These are phyloP conservation scores for Phytophthora cryptogea DNA, from an alignment of 352 stramenopile species.

Conservation along the genomic window DNA sequence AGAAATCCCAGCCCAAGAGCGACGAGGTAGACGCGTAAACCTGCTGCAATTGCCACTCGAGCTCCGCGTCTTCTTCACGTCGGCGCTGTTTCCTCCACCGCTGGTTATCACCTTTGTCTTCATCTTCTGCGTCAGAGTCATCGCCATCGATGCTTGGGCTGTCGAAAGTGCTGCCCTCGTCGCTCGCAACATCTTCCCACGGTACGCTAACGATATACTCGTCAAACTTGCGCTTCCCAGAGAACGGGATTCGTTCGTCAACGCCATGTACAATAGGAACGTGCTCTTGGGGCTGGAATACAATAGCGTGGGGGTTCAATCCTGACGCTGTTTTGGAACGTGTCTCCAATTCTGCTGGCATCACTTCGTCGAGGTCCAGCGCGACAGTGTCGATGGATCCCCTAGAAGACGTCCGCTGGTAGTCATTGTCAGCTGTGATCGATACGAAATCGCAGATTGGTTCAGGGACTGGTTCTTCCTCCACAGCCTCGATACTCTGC, in stretches of 20 bases:
- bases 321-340: constrained; percentile 20
- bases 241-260: constrained; percentile 9
- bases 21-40: constrained; percentile 74
- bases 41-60: constrained; percentile 73
- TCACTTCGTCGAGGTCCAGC: constrained; percentile 11
- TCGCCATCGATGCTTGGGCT: constrained; percentile 20
- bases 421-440: constrained; percentile 11
- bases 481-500: not conserved
- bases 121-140: constrained; percentile 31
- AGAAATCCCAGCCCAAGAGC: constrained; percentile 82
- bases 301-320: constrained; percentile 64
- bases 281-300: constrained; percentile 50
- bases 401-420: constrained; percentile 9
- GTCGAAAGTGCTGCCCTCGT: constrained; percentile 20
- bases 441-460: constrained; percentile 14
- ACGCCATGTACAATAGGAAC: constrained; percentile 1
- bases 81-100: constrained; percentile 39
- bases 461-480: constrained; percentile 23
- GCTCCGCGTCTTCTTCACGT: constrained; percentile 53
- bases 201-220: constrained; percentile 65
- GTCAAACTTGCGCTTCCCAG: constrained; percentile 74
- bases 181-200: constrained; percentile 35
- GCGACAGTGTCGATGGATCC: constrained; percentile 20
- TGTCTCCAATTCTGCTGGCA: constrained; percentile 2
- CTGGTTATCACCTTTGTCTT: constrained; percentile 12